A percentile compares a stretch with the other conserved stretches of the same genome.
Evolutionary conservation across 2,329 filamentous ascomycete genomes (phyloP).

Genomic region (Cladosporium colombiae): DNA sequence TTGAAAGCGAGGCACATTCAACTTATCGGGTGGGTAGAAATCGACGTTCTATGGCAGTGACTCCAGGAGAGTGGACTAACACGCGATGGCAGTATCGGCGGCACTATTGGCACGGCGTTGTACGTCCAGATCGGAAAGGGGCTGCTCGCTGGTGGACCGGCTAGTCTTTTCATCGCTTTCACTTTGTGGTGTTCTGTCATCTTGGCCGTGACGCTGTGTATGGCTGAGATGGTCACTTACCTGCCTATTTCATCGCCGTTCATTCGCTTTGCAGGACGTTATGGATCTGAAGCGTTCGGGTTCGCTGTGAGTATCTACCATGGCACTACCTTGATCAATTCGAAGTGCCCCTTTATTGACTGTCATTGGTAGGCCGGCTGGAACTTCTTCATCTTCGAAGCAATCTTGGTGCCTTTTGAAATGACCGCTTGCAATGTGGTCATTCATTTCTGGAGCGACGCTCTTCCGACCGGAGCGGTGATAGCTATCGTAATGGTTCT

Average conservation of each 20-base stretch:
- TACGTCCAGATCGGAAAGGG: constrained; percentile 51
- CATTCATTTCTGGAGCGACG: constrained; percentile 39
- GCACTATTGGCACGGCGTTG: constrained; percentile 51
- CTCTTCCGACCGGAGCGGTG: constrained; percentile 56
- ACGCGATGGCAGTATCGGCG: constrained; percentile 35
- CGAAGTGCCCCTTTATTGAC: background rate
- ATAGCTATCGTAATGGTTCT: constrained; percentile 61
- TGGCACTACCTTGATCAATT: background rate
- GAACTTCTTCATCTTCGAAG: constrained; percentile 45
- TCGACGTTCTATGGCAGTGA: background rate
- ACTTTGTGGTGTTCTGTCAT: constrained; percentile 41
- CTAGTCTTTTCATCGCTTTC: constrained; percentile 49
- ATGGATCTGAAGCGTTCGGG: constrained; percentile 71
- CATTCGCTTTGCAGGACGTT: constrained; percentile 74
- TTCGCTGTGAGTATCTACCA: constrained; percentile 34
- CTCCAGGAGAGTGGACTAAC: background rate
- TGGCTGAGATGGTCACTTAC: constrained; percentile 77
- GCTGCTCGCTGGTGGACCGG: constrained; percentile 50
- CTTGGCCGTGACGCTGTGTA: constrained; percentile 38
- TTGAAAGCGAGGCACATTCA: constrained; percentile 50
- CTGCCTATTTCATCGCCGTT: constrained; percentile 76
- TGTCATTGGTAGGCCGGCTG: constrained; percentile 23
- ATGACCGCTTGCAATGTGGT: constrained; percentile 47
- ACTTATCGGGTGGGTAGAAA: constrained; percentile 41
- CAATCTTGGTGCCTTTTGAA: constrained; percentile 51